Conservation (phyloP, 306 rosid species). For the Prunus mira region DNA sequence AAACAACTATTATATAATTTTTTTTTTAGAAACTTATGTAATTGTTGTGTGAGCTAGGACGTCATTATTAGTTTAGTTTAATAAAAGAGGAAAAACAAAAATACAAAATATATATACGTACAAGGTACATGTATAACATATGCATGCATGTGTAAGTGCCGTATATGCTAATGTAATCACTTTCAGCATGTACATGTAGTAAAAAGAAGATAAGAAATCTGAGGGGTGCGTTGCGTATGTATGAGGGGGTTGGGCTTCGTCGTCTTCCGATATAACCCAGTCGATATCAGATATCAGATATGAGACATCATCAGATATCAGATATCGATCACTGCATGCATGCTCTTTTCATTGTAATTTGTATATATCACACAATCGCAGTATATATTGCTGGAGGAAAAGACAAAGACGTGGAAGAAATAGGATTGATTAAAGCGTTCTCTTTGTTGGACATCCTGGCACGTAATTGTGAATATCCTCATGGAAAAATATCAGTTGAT, state of each 20-base stretch:
- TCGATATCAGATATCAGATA: not conserved
- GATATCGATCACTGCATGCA: not conserved
- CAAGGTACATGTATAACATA: not conserved
- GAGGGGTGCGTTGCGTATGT: conserved; percentile 13
- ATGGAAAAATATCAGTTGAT: conserved; percentile 18
- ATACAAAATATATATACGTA: no score
- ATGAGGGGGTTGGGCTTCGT: conserved; percentile 14
- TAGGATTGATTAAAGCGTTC: conserved; percentile 42
- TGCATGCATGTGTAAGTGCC: not conserved
- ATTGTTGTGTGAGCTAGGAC: not conserved
- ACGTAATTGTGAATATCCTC: conserved; percentile 43
- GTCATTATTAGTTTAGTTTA: no score
- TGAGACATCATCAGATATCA: not conserved
- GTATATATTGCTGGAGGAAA: conserved; percentile 43
- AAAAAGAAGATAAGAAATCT: conserved; percentile 11
- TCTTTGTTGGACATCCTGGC: conserved; percentile 57
- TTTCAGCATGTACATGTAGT: not conserved
- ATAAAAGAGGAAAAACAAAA: no score
- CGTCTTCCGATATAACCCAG: conserved; percentile 10
- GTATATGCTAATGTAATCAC: not conserved
- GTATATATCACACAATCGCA: not conserved
- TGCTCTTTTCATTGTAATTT: not conserved
- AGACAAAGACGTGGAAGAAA: conserved; percentile 64
- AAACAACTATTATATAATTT: not conserved
- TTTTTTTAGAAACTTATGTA: not conserved